phyloP scores from a whole-genome alignment of 2,329 filamentous ascomycete genomes.

The Pyrenophora tritici-repentis region DNA sequence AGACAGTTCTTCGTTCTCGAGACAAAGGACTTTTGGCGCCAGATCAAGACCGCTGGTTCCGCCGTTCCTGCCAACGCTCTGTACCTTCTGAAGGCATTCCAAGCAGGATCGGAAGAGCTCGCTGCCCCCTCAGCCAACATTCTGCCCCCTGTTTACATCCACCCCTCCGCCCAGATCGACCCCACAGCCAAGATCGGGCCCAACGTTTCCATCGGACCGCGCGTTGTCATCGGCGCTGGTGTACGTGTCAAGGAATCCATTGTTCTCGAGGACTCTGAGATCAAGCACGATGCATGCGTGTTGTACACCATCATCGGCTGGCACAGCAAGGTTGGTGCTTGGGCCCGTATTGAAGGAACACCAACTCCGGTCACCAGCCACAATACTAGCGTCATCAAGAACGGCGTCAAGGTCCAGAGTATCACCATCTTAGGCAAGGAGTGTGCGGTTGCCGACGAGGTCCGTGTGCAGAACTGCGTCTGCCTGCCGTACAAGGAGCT shows the following conservation, averaged over 20 bases:
- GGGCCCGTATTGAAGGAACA: conserved; percentile 95
- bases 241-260: conserved; percentile 94
- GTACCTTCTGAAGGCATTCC: conserved; percentile 92
- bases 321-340: conserved; percentile 95
- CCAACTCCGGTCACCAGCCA: conserved; percentile 87
- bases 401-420: conserved; percentile 97
- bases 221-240: conserved; percentile 80
- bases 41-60: conserved; percentile 98
- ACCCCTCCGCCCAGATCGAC: conserved; percentile 87
- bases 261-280: conserved; percentile 90
- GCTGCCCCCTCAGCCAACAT: conserved; percentile 83
- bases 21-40: conserved; percentile 99
- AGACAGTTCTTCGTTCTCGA: conserved; percentile 98
- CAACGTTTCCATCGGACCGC: conserved; percentile 95
- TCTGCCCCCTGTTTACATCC: conserved; percentile 91
- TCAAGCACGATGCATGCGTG: conserved; percentile 95
- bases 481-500: conserved; percentile 98
- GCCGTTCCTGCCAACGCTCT: conserved; percentile 95
- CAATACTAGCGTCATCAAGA: conserved; percentile 93
- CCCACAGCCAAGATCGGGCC: conserved; percentile 95
- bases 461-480: conserved; percentile 95
- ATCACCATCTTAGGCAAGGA: conserved; percentile 98
- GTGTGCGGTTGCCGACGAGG: conserved; percentile 89
- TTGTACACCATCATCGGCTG: conserved; percentile 96
- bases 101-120: conserved; percentile 80